These are phyloP conservation scores for Fusarium tanahbumbuense DNA, from an alignment of 2,329 filamentous ascomycete genomes.

Conservation along the genomic window DNA sequence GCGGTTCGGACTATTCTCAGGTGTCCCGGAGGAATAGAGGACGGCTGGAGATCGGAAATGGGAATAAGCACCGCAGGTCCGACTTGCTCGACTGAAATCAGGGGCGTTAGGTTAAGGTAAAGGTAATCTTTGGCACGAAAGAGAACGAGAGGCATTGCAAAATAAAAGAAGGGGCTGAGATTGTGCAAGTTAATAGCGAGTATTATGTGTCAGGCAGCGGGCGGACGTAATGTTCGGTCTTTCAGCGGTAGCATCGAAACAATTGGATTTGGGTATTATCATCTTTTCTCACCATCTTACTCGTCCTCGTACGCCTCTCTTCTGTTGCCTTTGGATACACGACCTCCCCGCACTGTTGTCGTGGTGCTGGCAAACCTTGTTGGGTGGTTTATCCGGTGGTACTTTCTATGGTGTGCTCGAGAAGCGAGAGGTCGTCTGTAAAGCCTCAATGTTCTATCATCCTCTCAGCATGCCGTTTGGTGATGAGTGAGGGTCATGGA, in stretches of 20 bases:
- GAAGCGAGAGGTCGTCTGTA: constrained; percentile 5
- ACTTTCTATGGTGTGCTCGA: neutral
- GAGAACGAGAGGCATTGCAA: constrained; percentile 39
- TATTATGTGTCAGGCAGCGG: constrained; percentile 50
- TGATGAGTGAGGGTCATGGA: neutral
- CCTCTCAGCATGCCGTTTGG: neutral
- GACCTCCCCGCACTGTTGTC: neutral
- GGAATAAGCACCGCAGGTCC: constrained; percentile 27
- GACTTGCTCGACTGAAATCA: constrained; percentile 42
- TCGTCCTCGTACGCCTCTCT: neutral
- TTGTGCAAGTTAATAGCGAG: constrained; percentile 52
- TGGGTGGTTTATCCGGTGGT: neutral
- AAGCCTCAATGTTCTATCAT: constrained; percentile 17
- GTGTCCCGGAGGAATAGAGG: constrained; percentile 69
- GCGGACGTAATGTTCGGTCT: constrained; percentile 44
- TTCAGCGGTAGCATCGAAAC: constrained; percentile 49
- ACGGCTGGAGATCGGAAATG: constrained; percentile 3
- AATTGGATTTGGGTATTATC: constrained; percentile 49
- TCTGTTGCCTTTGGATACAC: neutral
- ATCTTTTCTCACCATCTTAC: constrained; percentile 33
- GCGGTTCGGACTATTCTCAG: constrained; percentile 80
- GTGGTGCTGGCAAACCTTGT: constrained; percentile 2
- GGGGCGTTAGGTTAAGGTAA: constrained; percentile 44
- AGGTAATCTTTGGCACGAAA: constrained; percentile 40
- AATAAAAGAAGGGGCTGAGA: constrained; percentile 39